Conservation (phyloP, 2,329 filamentous ascomycete genomes). For the Apiospora hydei region DNA sequence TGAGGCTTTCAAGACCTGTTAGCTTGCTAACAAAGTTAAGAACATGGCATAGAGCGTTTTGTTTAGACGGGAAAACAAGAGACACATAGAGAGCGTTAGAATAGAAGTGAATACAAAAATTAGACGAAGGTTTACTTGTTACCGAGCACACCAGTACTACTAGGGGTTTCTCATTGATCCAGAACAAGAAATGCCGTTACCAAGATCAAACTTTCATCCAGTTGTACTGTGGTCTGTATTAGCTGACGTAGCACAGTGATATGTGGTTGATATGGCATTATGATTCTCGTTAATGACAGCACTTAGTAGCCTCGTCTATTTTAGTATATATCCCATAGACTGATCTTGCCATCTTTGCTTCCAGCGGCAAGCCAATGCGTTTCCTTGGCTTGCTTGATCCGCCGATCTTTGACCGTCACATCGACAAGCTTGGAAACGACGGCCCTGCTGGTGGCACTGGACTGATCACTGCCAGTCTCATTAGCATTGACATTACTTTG, state of each 20-base stretch:
- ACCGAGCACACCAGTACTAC: too few relatives aligned
- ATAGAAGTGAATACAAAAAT: background rate
- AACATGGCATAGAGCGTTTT: background rate
- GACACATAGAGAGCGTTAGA: background rate
- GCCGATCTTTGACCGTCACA: conserved; percentile 66
- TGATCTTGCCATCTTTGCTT: conserved; percentile 94
- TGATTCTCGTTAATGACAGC: too few relatives aligned
- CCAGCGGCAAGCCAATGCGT: conserved; percentile 92
- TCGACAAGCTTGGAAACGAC: conserved; percentile 39
- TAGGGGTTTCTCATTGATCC: too few relatives aligned
- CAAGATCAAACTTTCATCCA: too few relatives aligned
- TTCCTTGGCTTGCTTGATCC: conserved; percentile 68
- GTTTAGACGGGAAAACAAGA: background rate
- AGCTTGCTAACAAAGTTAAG: background rate
- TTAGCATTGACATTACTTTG: conserved; percentile 25
- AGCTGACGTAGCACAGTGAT: too few relatives aligned
- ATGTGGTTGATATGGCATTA: too few relatives aligned
- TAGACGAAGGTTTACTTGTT: too few relatives aligned
- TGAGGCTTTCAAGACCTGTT: conserved; percentile 25
- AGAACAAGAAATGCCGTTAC: too few relatives aligned
- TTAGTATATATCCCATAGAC: conserved; percentile 95
- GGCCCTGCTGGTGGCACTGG: conserved; percentile 33
- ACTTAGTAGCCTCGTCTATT: too few relatives aligned
- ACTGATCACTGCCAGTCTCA: conserved; percentile 17
- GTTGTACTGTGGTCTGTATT: too few relatives aligned